phyloP scores from a whole-genome alignment of 2,329 filamentous ascomycete species.

The Graphium sp. region DNA sequence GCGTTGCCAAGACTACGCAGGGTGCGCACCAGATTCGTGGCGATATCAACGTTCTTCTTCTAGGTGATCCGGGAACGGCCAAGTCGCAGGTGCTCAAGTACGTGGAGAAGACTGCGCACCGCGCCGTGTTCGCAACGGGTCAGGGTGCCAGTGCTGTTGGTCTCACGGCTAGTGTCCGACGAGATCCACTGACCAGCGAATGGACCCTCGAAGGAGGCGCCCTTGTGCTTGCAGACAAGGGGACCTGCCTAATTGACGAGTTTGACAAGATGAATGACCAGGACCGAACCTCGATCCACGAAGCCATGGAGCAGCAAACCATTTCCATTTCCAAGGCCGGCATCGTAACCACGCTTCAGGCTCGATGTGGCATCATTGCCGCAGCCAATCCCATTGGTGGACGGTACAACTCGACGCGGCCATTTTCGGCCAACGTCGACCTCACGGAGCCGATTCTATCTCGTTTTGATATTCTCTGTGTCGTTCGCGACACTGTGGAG shows the following conservation, averaged over 20 bases:
- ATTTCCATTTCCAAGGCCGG: conserved; percentile 98
- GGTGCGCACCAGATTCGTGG: conserved; percentile 84
- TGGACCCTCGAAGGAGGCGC: conserved; percentile 97
- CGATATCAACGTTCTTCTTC: conserved; percentile 92
- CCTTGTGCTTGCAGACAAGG: conserved; percentile 83
- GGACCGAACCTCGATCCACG: conserved; percentile 93
- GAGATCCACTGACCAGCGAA: conserved; percentile 87
- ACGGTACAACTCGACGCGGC: conserved; percentile 89
- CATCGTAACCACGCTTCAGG: conserved; percentile 93
- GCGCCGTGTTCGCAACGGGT: conserved; percentile 92
- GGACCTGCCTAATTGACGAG: conserved; percentile 92
- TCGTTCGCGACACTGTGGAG: conserved; percentile 90
- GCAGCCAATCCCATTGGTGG: conserved; percentile 94
- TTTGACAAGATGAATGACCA: conserved; percentile 99
- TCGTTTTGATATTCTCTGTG: conserved; percentile 93
- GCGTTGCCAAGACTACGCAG: conserved; percentile 79
- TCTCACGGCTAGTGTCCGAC: conserved; percentile 90
- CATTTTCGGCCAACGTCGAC: conserved; percentile 92
- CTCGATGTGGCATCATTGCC: conserved; percentile 88
- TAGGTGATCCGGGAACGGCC: conserved; percentile 93
- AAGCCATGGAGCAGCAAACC: conserved; percentile 99
- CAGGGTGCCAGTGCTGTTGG: conserved; percentile 95
- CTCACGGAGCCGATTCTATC: conserved; percentile 94
- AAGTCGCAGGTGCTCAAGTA: conserved; percentile 98
- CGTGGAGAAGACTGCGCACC: conserved; percentile 90